phyloP scores from a whole-genome alignment of 176 grass and related monocot genomes.

The Lolium perenne region DNA sequence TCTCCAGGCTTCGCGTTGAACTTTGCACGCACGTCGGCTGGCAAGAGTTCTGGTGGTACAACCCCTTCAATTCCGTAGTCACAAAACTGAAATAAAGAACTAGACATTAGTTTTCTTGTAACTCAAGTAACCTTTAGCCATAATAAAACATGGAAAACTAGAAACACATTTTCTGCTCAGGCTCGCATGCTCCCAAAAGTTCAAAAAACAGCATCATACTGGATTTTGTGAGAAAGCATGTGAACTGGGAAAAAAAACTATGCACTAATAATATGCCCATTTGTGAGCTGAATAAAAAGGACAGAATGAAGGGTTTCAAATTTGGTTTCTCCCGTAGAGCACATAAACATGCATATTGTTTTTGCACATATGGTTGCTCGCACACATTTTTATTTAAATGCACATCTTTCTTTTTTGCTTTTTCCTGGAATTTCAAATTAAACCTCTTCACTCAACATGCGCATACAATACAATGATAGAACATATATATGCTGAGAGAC shows the following conservation, averaged over 20 bases:
- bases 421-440: not conserved
- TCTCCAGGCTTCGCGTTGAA: conserved; percentile 70
- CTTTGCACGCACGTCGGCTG: conserved; percentile 71
- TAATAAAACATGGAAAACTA: too few relatives aligned
- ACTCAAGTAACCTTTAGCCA: too few relatives aligned
- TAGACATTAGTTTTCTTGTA: too few relatives aligned
- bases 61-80: conserved; percentile 93
- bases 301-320: not conserved
- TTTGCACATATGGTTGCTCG: not conserved
- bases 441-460: not conserved
- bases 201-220: too few relatives aligned
- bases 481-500: not conserved
- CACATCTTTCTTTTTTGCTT: not conserved
- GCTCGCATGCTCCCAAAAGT: not conserved
- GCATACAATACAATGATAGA: not conserved
- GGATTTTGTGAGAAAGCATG: not conserved
- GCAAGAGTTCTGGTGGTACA: conserved; percentile 82
- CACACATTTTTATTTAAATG: not conserved
- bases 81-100: conserved; percentile 36
- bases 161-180: not conserved
- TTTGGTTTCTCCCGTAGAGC: not conserved
- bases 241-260: not conserved
- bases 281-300: not conserved
- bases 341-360: not conserved
- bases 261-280: not conserved